A percentile compares a stretch with the other conserved stretches of the same genome.
phyloP scores from a whole-genome alignment of 371 early-diverging fungal species.

The Mucor circinelloides region DNA sequence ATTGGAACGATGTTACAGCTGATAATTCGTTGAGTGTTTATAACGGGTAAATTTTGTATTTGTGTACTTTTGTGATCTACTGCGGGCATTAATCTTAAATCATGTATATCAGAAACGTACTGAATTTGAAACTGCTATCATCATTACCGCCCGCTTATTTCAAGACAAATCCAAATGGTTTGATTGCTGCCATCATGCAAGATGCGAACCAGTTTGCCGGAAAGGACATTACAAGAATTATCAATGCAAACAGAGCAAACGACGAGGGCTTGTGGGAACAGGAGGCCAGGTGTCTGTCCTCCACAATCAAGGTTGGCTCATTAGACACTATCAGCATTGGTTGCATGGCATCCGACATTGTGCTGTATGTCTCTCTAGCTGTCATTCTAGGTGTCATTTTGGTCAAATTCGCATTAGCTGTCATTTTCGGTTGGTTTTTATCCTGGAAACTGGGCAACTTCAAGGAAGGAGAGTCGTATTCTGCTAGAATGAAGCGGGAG shows the following conservation, averaged over 20 bases:
- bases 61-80: background rate
- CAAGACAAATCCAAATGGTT: conserved; percentile 25
- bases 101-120: conserved; percentile 30
- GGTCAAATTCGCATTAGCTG: conserved; percentile 73
- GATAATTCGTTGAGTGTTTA: conserved; percentile 60
- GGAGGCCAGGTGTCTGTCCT: conserved; percentile 60
- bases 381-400: conserved; percentile 29
- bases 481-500: conserved; percentile 59
- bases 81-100: background rate
- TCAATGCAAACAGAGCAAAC: conserved; percentile 25
- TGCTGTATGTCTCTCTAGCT: conserved; percentile 61
- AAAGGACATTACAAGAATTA: conserved; percentile 38
- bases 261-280: conserved; percentile 15
- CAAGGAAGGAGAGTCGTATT: conserved; percentile 49
- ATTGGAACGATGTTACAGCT: conserved; percentile 64
- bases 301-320: conserved; percentile 68
- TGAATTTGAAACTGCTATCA: conserved; percentile 38
- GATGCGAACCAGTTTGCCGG: conserved; percentile 28
- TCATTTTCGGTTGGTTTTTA: conserved; percentile 76
- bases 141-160: conserved; percentile 37
- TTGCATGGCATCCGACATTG: conserved; percentile 69
- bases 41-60: conserved; percentile 67
- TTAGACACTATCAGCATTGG: conserved; percentile 71
- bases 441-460: conserved; percentile 60
- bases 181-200: conserved; percentile 29